Evolutionary conservation across 495 filamentous ascomycete genomes (phyloP).

Genomic region (Penicillium simplicissimum): DNA sequence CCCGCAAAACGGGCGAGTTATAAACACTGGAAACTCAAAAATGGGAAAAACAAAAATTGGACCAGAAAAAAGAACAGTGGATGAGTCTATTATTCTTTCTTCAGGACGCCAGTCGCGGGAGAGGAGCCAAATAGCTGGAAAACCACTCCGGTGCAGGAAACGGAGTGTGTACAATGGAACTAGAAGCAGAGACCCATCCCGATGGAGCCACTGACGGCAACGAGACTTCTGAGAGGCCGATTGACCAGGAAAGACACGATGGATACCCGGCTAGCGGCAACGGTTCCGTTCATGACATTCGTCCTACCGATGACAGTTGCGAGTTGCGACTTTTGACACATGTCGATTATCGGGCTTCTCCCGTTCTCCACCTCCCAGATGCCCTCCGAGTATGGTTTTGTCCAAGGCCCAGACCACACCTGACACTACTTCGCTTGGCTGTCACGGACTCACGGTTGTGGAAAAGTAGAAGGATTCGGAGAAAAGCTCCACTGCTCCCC

Average conservation of each 20-base stretch:
- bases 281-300: constrained; percentile 7
- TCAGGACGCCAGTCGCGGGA: constrained; percentile 4
- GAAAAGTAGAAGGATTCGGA: not conserved
- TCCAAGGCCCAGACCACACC: constrained; percentile 8
- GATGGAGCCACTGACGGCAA: not conserved
- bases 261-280: constrained; percentile 5
- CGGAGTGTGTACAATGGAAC: not conserved
- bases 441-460: not conserved
- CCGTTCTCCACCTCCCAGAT: not conserved
- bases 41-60: not conserved
- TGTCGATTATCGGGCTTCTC: constrained; percentile 7
- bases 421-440: not conserved
- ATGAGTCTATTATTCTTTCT: not conserved
- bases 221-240: not conserved
- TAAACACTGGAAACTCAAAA: constrained; percentile 15
- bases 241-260: not conserved
- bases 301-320: constrained; percentile 5
- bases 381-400: not conserved
- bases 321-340: not conserved
- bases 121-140: not conserved
- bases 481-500: constrained; percentile 10
- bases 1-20: constrained; percentile 24
- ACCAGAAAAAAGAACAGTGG: not conserved
- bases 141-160: not conserved
- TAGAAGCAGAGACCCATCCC: not conserved